Evolutionary conservation across 140 eudicot genomes (phyloP), one percentile per base, ranked within the genome.

Genomic region (Senecio squalidus): DNA sequence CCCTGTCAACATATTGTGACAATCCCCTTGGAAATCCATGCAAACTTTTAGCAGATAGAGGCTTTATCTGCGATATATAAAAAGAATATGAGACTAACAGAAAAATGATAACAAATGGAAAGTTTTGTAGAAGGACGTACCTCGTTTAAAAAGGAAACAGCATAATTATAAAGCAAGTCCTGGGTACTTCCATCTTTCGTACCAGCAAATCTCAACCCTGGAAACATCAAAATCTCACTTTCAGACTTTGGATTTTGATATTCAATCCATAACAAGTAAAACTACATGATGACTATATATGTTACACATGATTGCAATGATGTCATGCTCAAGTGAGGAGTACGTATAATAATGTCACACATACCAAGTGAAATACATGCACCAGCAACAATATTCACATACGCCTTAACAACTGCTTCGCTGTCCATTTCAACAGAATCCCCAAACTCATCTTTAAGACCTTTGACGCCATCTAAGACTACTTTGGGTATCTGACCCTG

Each of bases 131-230:
- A 29, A 48, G 22, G 52, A 4, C 44, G 67, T 21, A 91, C 98
- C 96, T 87, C 98, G 66, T 92, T 87, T 28, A 87, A 82, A 36
- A 92, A 82, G 83, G 92, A 78, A 57, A 82, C 58, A 28, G 95
- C 93, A 74, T 92, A 84, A 58, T 73, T 62, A 72, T 87, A 84
- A 23, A 92, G 95, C 78, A 92, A 68, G 74, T 87, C 95, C 45
- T 84, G 92, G 48, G 85, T 82, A 64, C 72, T 78, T 64, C 84
- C 95, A 64, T 87, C 95, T 68, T 84, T 84, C 22, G 93, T 84
- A 60, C 98, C 98, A 46, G 98, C 98, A 77, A 74, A 92, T 64
- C 91, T 82, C 75, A 92, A 72, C 58, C 98, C 98, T 91, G 77
- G 49, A 23, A 72, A 58, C 24, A 53, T 38, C 25, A 68, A 66